Base-by-base conservation (phyloP, 2,329 filamentous ascomycete genomes). In the Cladobotryum protrusum region DNA sequence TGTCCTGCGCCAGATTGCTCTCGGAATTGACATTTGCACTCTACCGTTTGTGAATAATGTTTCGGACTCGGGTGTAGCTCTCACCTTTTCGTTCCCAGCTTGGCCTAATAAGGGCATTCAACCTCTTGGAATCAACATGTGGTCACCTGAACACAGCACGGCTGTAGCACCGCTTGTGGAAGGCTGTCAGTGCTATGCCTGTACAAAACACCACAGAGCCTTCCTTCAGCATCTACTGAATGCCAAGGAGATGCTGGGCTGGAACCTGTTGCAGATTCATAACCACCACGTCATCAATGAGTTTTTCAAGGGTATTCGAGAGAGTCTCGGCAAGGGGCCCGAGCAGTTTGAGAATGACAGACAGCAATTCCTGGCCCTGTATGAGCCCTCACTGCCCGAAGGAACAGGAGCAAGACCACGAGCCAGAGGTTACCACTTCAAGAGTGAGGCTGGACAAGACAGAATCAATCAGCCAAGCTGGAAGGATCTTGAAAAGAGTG, bases 171-270 rank as follows among this genome's bases (percentile, higher is more conserved):
- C 92, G 0, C 71, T 96, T 3, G 63, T 68, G 1, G 59, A 75
- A 5, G 76, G 68, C 14, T 99, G 93, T 66, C 59, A 69, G 45
- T 99, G 93, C 74, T 92, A 95, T 66, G 75, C 89, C 18, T 99
- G 93, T 73, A 81, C 75, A 2, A 79, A 79, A 15, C 92, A 97
- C 66, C 89, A 96, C 67, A 76, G 85, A 45, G 92, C 93, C 0
- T 99, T 88, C 67, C 63, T 99, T 34, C 86, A 90, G 56, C 93
- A 99, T 66, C 77, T 97, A 1, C 79, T 99, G 5, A 77, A 82
- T 43, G 90, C 93, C 1, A 95, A 91, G 63, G 93, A 99, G 68
- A 97, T 99, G 93, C 81, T 96, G 4, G 92, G 86, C 19, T 99
- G 93, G 93, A 87, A 86, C 0, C 76, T 99, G 7, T 75, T 99